Conservation (phyloP, 1,284 basidiomycete genomes). For the Ganoderma meredithae region DNA sequence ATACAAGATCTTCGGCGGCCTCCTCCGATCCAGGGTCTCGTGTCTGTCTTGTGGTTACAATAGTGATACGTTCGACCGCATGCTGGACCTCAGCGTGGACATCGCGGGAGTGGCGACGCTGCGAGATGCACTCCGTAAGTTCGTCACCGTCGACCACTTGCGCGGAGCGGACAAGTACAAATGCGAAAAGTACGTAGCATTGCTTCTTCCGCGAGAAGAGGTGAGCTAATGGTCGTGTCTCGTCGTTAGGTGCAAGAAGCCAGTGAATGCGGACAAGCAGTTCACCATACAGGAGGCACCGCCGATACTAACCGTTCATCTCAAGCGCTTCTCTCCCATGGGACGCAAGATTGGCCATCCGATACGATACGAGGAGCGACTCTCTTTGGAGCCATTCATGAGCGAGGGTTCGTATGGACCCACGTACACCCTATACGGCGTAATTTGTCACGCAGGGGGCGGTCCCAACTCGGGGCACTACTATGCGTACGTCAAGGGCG, state of each 20-base stretch:
- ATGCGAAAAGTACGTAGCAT: slow-evolving; percentile 85
- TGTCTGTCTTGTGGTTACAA: slow-evolving; percentile 87
- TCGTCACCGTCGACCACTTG: slow-evolving; percentile 84
- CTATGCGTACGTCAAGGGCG: slow-evolving; percentile 85
- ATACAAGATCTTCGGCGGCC: slow-evolving; percentile 93
- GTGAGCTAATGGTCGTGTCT: slow-evolving; percentile 16
- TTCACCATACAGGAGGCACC: slow-evolving; percentile 92
- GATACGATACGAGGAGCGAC: slow-evolving; percentile 80
- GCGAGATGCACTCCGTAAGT: slow-evolving; percentile 82
- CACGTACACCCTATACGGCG: slow-evolving; percentile 89
- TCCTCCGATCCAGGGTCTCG: slow-evolving; percentile 91
- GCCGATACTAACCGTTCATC: slow-evolving; percentile 91
- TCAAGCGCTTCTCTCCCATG: slow-evolving; percentile 93
- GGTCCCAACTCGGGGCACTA: slow-evolving; percentile 98
- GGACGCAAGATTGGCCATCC: slow-evolving; percentile 87
- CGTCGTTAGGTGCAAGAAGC: slow-evolving; percentile 79
- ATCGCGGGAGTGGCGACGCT: slow-evolving; percentile 73
- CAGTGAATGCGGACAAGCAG: slow-evolving; percentile 87
- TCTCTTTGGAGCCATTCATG: slow-evolving; percentile 87
- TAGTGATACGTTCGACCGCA: slow-evolving; percentile 96
- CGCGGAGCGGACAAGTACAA: slow-evolving; percentile 97
- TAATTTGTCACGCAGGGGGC: slow-evolving; percentile 93
- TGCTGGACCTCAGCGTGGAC: slow-evolving; percentile 93
- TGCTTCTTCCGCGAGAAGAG: slow-evolving; percentile 5
- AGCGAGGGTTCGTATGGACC: slow-evolving; percentile 80